Conservation (phyloP, 331 rosid genomes). For the Pyracantha coccinea region DNA sequence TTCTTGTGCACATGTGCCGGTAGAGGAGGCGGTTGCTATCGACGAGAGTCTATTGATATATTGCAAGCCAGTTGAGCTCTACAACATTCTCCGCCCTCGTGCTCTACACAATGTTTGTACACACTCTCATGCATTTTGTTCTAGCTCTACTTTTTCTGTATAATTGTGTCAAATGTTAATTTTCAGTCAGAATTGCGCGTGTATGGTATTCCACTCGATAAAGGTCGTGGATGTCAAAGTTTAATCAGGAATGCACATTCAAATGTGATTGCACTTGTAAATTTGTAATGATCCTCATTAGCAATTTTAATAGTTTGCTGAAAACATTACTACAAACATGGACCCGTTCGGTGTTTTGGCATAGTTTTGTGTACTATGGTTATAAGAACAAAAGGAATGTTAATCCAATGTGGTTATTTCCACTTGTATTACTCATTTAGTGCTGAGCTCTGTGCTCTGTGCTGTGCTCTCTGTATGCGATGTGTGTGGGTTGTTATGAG, state of each 20-base stretch:
- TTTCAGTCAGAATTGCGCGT: not conserved
- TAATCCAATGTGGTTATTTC: too few relatives aligned
- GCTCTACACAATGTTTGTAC: constrained; percentile 56
- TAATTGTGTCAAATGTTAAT: not conserved
- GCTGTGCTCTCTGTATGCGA: not conserved
- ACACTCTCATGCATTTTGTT: not conserved
- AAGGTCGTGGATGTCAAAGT: not conserved
- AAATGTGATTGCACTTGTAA: not conserved
- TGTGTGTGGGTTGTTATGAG: not conserved
- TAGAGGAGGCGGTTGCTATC: constrained; percentile 56
- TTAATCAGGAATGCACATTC: not conserved
- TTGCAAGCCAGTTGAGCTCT: constrained; percentile 96
- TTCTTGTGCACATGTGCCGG: constrained; percentile 47
- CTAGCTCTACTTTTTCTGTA: not conserved
- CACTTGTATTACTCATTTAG: too few relatives aligned
- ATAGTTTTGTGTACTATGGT: too few relatives aligned
- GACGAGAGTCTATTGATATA: constrained; percentile 82
- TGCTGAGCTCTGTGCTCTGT: not conserved
- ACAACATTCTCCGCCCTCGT: constrained; percentile 86
- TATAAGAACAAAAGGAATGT: too few relatives aligned
- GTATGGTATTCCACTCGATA: not conserved
- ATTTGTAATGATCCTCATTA: too few relatives aligned
- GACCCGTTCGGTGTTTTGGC: too few relatives aligned
- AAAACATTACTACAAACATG: too few relatives aligned
- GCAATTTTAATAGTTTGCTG: too few relatives aligned